Conservation (phyloP, 768 basidiomycete species). For the Cantharellus cinnabarinus region DNA sequence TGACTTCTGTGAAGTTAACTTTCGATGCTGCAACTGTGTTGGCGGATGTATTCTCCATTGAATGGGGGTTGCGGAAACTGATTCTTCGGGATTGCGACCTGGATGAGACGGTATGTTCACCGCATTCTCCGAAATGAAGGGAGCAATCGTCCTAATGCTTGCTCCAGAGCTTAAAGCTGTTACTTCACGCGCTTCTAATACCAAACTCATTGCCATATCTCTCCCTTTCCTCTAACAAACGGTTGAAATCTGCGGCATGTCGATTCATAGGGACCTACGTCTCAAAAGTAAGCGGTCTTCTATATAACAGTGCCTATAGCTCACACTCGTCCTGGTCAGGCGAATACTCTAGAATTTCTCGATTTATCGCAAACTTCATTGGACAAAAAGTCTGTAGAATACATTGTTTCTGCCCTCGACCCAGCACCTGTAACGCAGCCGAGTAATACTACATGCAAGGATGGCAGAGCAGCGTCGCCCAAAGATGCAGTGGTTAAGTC, state of each 20-base stretch:
- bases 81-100: slow-evolving; percentile 74
- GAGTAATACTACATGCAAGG: background rate
- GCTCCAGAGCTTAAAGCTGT: slow-evolving; percentile 57
- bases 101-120: slow-evolving; percentile 46
- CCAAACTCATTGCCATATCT: slow-evolving; percentile 61
- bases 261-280: slow-evolving; percentile 62
- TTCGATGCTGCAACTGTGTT: slow-evolving; percentile 52
- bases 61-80: slow-evolving; percentile 80
- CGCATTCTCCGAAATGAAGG: background rate
- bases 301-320: background rate
- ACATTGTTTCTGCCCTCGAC: slow-evolving; percentile 48
- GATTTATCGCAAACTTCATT: slow-evolving; percentile 74
- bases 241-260: slow-evolving; percentile 58
- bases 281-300: slow-evolving; percentile 30
- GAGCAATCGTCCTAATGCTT: background rate
- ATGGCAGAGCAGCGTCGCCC: background rate
- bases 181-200: slow-evolving; percentile 77
- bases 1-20: slow-evolving; percentile 62
- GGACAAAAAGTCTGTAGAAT: slow-evolving; percentile 72
- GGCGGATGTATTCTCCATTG: slow-evolving; percentile 77
- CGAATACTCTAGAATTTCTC: slow-evolving; percentile 60
- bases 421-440: slow-evolving; percentile 10
- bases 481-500: background rate
- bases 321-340: slow-evolving; percentile 21
- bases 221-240: slow-evolving; percentile 70